Conservation (phyloP, 371 early-diverging fungal genomes). For the Rhizopus sp. region DNA sequence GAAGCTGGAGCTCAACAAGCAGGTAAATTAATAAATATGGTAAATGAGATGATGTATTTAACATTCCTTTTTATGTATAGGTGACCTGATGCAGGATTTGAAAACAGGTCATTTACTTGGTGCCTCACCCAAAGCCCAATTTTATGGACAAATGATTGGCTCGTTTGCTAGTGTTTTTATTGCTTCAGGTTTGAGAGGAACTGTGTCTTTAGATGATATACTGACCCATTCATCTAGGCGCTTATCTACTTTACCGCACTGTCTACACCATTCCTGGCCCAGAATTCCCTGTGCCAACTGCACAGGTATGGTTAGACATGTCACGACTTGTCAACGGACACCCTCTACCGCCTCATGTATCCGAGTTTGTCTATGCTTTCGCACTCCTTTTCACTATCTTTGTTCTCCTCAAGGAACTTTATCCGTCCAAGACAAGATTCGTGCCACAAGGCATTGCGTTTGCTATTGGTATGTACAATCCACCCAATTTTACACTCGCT, state of each 20-base stretch:
- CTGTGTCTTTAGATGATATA: not conserved
- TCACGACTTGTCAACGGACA: conserved; percentile 80
- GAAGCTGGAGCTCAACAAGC: conserved; percentile 77
- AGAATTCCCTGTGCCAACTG: conserved; percentile 77
- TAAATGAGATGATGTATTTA: conserved; percentile 23
- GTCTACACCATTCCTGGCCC: conserved; percentile 76
- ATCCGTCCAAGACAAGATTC: conserved; percentile 32
- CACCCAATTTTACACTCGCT: conserved; percentile 78
- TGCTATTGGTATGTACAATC: conserved; percentile 85
- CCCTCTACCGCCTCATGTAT: conserved; percentile 65
- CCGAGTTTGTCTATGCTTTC: conserved; percentile 62
- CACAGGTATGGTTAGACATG: conserved; percentile 83
- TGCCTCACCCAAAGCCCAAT: conserved; percentile 85
- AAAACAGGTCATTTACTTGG: conserved; percentile 84
- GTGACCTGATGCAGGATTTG: conserved; percentile 88
- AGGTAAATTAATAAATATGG: conserved; percentile 19
- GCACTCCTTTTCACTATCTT: conserved; percentile 60
- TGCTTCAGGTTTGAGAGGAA: conserved; percentile 31
- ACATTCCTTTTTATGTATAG: conserved; percentile 7
- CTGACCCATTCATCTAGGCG: conserved; percentile 22
- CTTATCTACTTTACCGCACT: conserved; percentile 71
- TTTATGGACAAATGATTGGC: conserved; percentile 83
- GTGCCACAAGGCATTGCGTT: conserved; percentile 81
- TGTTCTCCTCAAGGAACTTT: conserved; percentile 51
- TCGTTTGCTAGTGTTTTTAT: conserved; percentile 64